Evolutionary conservation across 306 rosid species (phyloP).

Genomic region (Cucurbita pepo): DNA sequence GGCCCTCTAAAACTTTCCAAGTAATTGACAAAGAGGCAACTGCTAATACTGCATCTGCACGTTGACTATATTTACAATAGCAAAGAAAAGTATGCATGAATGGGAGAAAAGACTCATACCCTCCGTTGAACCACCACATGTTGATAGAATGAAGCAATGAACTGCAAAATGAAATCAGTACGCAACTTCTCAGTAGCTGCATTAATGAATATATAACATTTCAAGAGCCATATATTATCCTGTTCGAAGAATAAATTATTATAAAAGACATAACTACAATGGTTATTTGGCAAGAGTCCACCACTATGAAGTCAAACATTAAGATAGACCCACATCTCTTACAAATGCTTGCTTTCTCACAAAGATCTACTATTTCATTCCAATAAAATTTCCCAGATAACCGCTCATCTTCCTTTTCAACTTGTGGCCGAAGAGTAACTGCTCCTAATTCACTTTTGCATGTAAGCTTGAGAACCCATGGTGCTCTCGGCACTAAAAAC

Average conservation of each 20-base stretch:
- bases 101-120: slow-evolving; percentile 36
- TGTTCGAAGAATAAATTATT: not conserved
- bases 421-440: not conserved
- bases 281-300: not conserved
- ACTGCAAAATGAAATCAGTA: slow-evolving; percentile 39
- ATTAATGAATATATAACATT: slow-evolving; percentile 30
- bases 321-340: not conserved
- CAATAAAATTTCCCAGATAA: not conserved
- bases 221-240: not conserved
- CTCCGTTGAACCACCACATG: slow-evolving; percentile 93
- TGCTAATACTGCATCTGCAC: not conserved
- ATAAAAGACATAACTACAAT: not conserved
- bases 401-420: not conserved
- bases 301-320: not conserved
- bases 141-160: slow-evolving; percentile 89
- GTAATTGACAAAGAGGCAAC: not conserved
- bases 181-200: slow-evolving; percentile 7
- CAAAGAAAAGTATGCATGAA: not conserved
- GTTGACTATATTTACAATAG: not conserved
- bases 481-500: not conserved
- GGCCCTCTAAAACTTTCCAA: not conserved
- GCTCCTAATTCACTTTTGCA: not conserved
- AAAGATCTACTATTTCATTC: slow-evolving; percentile 1
- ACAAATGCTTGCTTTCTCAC: not conserved
- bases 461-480: not conserved